A percentile compares a stretch with the other conserved stretches of the same genome.
These are phyloP conservation scores for Pyrenopolyporus hunteri DNA, from an alignment of 495 filamentous ascomycete species.

Conservation along the genomic window DNA sequence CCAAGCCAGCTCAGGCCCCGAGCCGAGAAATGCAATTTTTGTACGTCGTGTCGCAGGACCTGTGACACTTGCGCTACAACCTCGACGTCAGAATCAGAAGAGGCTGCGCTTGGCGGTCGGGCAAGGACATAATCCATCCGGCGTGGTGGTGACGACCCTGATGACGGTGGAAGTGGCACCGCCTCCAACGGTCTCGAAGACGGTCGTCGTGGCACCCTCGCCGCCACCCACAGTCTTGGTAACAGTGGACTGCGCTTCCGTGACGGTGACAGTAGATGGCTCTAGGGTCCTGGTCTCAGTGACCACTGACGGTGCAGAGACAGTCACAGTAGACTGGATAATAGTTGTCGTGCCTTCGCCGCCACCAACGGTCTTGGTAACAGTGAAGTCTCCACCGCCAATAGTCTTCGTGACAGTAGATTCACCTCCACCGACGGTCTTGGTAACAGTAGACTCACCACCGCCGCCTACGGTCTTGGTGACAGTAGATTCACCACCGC, in stretches of 20 bases:
- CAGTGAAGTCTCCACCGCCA: not conserved
- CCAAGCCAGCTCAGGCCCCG: not conserved
- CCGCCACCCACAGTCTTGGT: slow-evolving; percentile 22
- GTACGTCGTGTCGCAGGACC: not conserved
- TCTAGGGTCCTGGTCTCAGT: slow-evolving; percentile 2
- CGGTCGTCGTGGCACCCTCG: slow-evolving; percentile 13
- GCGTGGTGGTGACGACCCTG: slow-evolving; percentile 21
- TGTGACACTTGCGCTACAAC: slow-evolving; percentile 5
- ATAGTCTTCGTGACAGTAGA: slow-evolving; percentile 15
- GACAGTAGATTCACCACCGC: not conserved
- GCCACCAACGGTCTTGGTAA: slow-evolving; percentile 17
- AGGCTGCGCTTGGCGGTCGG: not conserved
- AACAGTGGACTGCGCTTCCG: not conserved
- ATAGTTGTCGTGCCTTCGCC: slow-evolving; percentile 3
- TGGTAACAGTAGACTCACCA: not conserved
- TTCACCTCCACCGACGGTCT: no score
- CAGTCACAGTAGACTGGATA: slow-evolving; percentile 2
- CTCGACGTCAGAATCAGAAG: not conserved
- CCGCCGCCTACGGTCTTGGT: slow-evolving; percentile 1
- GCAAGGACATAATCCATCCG: slow-evolving; percentile 29
- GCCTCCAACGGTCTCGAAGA: slow-evolving; percentile 13
- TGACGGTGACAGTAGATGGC: slow-evolving; percentile 8
- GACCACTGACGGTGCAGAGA: slow-evolving; percentile 2
- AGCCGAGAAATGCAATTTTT: not conserved
- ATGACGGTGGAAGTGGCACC: slow-evolving; percentile 22